phyloP scores from a whole-genome alignment of 2,329 filamentous ascomycete species.

The Calycina herbarum region DNA sequence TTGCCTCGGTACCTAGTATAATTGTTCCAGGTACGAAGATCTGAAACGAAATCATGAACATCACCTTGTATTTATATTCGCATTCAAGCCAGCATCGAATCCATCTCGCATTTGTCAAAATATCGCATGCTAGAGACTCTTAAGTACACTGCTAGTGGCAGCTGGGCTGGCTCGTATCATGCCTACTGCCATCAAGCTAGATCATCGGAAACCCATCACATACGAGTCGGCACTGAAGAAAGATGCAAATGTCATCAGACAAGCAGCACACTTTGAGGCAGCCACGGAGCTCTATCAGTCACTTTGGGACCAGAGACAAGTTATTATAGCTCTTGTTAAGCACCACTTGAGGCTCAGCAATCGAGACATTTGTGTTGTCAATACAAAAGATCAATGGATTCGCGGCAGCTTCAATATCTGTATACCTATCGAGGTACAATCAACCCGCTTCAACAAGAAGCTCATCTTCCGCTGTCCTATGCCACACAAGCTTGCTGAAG shows the following conservation, averaged over 20 bases:
- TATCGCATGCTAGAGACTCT: no score
- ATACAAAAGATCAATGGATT: slow-evolving; percentile 30
- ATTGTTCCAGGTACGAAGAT: no score
- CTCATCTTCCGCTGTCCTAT: slow-evolving; percentile 35
- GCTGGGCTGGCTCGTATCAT: slow-evolving; percentile 7
- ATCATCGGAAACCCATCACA: slow-evolving; percentile 14
- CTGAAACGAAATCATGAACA: no score
- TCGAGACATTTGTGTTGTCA: slow-evolving; percentile 30
- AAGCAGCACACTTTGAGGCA: slow-evolving; percentile 15
- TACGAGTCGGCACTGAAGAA: slow-evolving; percentile 17
- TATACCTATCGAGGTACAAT: slow-evolving; percentile 36
- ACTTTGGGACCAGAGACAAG: slow-evolving; percentile 21
- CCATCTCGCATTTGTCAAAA: no score
- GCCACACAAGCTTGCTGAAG: slow-evolving; percentile 33
- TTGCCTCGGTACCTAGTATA: no score
- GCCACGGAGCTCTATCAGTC: slow-evolving; percentile 25
- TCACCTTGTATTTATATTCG: no score
- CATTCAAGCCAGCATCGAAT: no score
- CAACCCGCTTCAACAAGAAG: slow-evolving; percentile 24
- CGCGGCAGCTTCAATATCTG: slow-evolving; percentile 41
- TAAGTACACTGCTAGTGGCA: no score
- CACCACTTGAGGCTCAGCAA: slow-evolving; percentile 32
- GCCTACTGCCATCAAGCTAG: slow-evolving; percentile 14
- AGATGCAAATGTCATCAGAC: slow-evolving; percentile 17
- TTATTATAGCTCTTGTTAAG: slow-evolving; percentile 29